phyloP scores from a whole-genome alignment of 1,139 yeast species.

The Blastobotrys ciferrii region DNA sequence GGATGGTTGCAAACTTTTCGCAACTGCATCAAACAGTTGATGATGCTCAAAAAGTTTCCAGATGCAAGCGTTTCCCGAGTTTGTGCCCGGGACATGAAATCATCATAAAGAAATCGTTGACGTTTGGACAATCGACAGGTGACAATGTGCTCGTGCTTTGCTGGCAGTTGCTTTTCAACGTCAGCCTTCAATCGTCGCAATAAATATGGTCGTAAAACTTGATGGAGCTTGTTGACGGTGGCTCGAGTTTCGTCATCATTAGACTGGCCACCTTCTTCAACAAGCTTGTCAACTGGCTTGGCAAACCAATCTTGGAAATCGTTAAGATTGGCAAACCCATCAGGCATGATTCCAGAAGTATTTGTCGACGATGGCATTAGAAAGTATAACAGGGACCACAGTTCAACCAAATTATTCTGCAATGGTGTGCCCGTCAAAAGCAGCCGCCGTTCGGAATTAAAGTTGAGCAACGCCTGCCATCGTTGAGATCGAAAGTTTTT shows the following conservation, averaged over 20 bases:
- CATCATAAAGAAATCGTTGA: constrained; percentile 89
- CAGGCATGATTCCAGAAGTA: constrained; percentile 70
- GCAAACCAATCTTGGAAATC: constrained; percentile 99
- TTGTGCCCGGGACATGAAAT: constrained; percentile 95
- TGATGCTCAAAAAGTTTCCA: constrained; percentile 91
- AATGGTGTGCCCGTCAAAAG: constrained; percentile 93
- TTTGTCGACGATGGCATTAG: constrained; percentile 88
- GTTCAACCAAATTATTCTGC: constrained; percentile 86
- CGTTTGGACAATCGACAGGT: constrained; percentile 91
- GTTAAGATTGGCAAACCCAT: constrained; percentile 92
- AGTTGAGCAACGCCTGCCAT: constrained; percentile 94
- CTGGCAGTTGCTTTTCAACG: constrained; percentile 99
- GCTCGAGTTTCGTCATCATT: constrained; percentile 68
- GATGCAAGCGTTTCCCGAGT: constrained; percentile 91
- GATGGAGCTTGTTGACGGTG: constrained; percentile 87
- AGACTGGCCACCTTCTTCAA: constrained; percentile 69
- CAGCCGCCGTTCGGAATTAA: constrained; percentile 85
- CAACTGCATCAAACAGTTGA: constrained; percentile 95
- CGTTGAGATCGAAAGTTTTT: constrained; percentile 94
- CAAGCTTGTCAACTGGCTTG: constrained; percentile 86
- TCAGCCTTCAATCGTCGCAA: constrained; percentile 90
- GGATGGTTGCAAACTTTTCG: constrained; percentile 98
- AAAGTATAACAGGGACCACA: constrained; percentile 91
- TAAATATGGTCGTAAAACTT: constrained; percentile 87
- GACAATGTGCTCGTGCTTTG: constrained; percentile 90